phyloP scores from a whole-genome alignment of 371 early-diverging fungal genomes.

The Lichtheimia ramosa region DNA sequence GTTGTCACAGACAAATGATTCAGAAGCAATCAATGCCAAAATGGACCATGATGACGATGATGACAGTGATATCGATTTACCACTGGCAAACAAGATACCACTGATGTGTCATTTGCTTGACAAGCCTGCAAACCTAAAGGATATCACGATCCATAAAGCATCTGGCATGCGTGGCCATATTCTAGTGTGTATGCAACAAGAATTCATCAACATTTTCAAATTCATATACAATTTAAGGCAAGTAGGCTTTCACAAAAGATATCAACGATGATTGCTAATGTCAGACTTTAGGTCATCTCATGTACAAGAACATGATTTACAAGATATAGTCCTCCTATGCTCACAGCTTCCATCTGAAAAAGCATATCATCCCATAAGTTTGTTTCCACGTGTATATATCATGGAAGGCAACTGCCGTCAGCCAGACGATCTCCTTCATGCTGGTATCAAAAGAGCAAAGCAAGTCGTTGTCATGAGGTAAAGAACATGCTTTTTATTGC shows the following conservation, averaged over 20 bases:
- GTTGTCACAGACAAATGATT: background rate
- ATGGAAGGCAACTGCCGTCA: constrained; percentile 60
- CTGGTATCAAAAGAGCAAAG: constrained; percentile 58
- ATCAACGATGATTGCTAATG: background rate
- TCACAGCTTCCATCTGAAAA: constrained; percentile 36
- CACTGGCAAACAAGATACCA: constrained; percentile 1
- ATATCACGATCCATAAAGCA: constrained; percentile 30
- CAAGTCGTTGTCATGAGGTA: constrained; percentile 63
- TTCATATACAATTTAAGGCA: constrained; percentile 48
- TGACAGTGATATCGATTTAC: background rate
- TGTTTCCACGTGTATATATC: constrained; percentile 55
- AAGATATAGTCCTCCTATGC: constrained; percentile 57
- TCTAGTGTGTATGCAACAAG: constrained; percentile 47
- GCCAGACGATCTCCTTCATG: constrained; percentile 58
- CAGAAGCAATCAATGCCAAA: background rate
- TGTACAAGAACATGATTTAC: constrained; percentile 37
- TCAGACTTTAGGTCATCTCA: constrained; percentile 28
- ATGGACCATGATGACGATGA: constrained; percentile 5
- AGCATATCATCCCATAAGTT: constrained; percentile 43
- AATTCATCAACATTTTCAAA: constrained; percentile 44
- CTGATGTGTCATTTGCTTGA: constrained; percentile 51
- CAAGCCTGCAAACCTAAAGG: constrained; percentile 30
- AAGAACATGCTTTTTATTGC: background rate
- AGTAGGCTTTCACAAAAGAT: background rate
- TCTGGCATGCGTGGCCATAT: constrained; percentile 37